Evolutionary conservation across 2,329 filamentous ascomycete genomes (phyloP), one percentile per base, ranked within the genome.

Genomic region (Colletotrichum acutatum): DNA sequence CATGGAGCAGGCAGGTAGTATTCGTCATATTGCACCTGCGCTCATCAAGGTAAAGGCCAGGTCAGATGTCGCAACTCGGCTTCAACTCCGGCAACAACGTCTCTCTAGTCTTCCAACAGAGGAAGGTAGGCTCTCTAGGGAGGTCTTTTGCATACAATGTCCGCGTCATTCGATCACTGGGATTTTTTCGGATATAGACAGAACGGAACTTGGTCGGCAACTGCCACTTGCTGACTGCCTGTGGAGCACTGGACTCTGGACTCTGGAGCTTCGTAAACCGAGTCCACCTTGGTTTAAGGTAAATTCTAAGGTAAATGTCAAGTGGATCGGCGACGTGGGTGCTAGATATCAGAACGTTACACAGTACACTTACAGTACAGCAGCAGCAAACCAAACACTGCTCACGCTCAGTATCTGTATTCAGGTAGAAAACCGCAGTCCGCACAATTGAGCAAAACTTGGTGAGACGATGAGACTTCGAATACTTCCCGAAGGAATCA

Each of bases 1-100:
- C 42, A 46, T 24, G 61, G 22, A 52, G 60, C 11, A 63, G 60
- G 65, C 58, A 63, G 57, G 58, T 68, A 66, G 64, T 62, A 37
- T 37, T 37, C 37, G 57, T 34, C n/a, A 34, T 37, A 22, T 59
- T 37, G 57, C 30, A 37, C 11, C 37, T 42, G 37, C 9, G n/a
- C 11, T 14, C 30, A 30, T 62, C n/a, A 34, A 63, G 42, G 49
- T 42, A 60, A 49, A 49, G 19, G 42, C 42, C 42, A 49, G 42
- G n/a, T 26, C n/a, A 24, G 5, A 26, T 22, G 34, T 54, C 32
- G n/a, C 46, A 54, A 63, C 12, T 42, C 9, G 37, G 14, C 58
- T 49, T 49, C 58, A 19, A 61, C 19, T 61, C 24, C 24, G 28
- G 16, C 58, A 61, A 61, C 16, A 42, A 52, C 26, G 28, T 16